Evolutionary conservation across 768 basidiomycete genomes (phyloP), one percentile per base, ranked within the genome.

Genomic region (Rhizopogon sp.): DNA sequence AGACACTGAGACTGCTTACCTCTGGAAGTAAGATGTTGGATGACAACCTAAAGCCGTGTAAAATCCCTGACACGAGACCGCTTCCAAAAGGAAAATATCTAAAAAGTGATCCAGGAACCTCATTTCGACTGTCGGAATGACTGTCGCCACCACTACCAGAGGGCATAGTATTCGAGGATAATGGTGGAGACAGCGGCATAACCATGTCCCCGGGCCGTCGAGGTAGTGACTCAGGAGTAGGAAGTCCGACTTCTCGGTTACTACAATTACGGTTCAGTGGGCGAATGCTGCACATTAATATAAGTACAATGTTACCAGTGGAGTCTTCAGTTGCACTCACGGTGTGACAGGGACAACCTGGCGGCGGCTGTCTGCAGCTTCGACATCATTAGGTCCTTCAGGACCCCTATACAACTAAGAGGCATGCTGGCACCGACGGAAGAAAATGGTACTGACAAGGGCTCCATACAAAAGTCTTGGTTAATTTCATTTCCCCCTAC

Each of bases 201-300:
- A 17, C 25, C 46, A 35, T 14, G 17, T 13, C n/a, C n/a, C 31
- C 28, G 31, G 31, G 31, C 31, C 31, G 31, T 20, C 31, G 44
- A 50, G 52, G 52, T 6, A 53, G 9, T 44, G 52, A 53, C 45
- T 53, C 52, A 5, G 52, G 52, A 8, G 52, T 53, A 13, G 31
- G 45, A n/a, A 52, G 43, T 1, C 51, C 40, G 3, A 52, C 50
- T 13, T 49, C 8, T 25, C 20, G 14, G 9, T 49, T 3, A 37
- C 20, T 25, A 22, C 13, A 20, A 20, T 33, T 35, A 50, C 33
- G 20, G 8, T 14, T 46, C n/a, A 22, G 42, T 20, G 52, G 14
- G 44, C 43, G 43, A 51, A 25, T 22, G 33, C 45, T 53, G 52
- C 20, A 11, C 5, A 37, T 14, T 4, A 46, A 50, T 22, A 6